phyloP scores from a whole-genome alignment of 2,329 filamentous ascomycete species.

The Epichloe uncinata region DNA sequence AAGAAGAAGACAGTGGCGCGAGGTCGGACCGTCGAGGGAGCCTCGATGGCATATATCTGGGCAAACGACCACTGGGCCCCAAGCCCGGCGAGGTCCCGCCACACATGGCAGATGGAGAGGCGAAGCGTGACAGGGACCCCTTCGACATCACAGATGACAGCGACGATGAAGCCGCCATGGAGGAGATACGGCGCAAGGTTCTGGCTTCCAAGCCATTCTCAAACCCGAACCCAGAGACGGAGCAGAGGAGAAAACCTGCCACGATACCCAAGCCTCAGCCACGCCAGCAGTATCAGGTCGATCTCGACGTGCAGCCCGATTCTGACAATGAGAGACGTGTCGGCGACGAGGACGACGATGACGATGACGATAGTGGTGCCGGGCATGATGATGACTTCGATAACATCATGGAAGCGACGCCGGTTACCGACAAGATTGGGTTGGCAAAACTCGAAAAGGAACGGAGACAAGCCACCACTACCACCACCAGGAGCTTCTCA shows the following conservation, averaged over 20 bases:
- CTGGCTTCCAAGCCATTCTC: slow-evolving; percentile 81
- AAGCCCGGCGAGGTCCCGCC: slow-evolving; percentile 4
- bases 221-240: slow-evolving; percentile 32
- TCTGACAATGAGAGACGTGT: slow-evolving; percentile 47
- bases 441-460: slow-evolving; percentile 43
- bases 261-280: slow-evolving; percentile 45
- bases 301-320: slow-evolving; percentile 45
- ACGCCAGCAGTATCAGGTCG: slow-evolving; percentile 33
- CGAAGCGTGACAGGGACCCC: slow-evolving; percentile 44
- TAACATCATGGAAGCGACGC: slow-evolving; percentile 81
- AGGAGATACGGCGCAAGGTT: slow-evolving; percentile 79
- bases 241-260: slow-evolving; percentile 43
- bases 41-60: slow-evolving; percentile 47
- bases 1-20: slow-evolving; percentile 26
- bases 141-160: slow-evolving; percentile 76
- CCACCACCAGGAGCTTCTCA: slow-evolving; percentile 38
- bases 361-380: slow-evolving; percentile 39
- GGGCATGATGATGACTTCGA: slow-evolving; percentile 73
- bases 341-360: slow-evolving; percentile 54
- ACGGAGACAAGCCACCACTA: slow-evolving; percentile 32
- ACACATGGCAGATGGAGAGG: slow-evolving; percentile 9
- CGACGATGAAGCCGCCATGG: slow-evolving; percentile 61
- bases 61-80: slow-evolving; percentile 30
- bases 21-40: slow-evolving; percentile 27
- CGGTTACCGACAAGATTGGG: slow-evolving; percentile 75